Conservation (phyloP, 2,329 filamentous ascomycete species). For the Paracorniculantispora psalliotae region DNA sequence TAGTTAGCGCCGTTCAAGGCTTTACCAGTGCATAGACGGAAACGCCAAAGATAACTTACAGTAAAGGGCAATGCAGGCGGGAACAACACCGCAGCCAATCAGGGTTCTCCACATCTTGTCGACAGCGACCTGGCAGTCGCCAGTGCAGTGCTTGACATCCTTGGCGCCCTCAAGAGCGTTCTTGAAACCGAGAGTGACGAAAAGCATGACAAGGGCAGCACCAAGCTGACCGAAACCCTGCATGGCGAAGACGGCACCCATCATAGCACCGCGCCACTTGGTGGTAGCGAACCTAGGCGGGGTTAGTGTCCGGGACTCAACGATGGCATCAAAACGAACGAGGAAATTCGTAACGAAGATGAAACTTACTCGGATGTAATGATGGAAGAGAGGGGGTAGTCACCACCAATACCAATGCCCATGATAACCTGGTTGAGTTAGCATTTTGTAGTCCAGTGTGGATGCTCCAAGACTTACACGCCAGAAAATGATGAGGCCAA, state of each 20-base stretch:
- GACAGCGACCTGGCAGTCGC: conserved; percentile 41
- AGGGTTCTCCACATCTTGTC: conserved; percentile 86
- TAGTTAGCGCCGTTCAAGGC: neutral
- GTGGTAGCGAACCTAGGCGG: conserved; percentile 60
- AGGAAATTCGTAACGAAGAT: no score
- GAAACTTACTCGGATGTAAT: conserved; percentile 69
- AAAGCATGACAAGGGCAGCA: conserved; percentile 70
- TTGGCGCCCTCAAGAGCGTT: conserved; percentile 50
- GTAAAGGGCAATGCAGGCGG: conserved; percentile 76
- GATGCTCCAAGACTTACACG: conserved; percentile 31
- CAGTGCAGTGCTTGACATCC: conserved; percentile 48
- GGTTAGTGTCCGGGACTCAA: no score
- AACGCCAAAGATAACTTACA: conserved; percentile 33
- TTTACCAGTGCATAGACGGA: neutral
- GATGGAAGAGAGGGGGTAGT: conserved; percentile 77
- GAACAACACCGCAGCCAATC: conserved; percentile 76
- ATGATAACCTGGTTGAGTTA: conserved; percentile 50
- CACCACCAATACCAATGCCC: conserved; percentile 43
- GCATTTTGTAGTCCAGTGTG: neutral
- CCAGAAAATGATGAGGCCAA: conserved; percentile 73
- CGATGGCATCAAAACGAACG: no score
- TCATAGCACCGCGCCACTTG: conserved; percentile 82
- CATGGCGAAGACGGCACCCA: conserved; percentile 83
- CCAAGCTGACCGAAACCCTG: conserved; percentile 77
- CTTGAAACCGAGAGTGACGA: conserved; percentile 69